Evolutionary conservation across 306 rosid genomes (phyloP), one percentile per base, ranked within the genome.

Genomic region (Albizia julibrissin): DNA sequence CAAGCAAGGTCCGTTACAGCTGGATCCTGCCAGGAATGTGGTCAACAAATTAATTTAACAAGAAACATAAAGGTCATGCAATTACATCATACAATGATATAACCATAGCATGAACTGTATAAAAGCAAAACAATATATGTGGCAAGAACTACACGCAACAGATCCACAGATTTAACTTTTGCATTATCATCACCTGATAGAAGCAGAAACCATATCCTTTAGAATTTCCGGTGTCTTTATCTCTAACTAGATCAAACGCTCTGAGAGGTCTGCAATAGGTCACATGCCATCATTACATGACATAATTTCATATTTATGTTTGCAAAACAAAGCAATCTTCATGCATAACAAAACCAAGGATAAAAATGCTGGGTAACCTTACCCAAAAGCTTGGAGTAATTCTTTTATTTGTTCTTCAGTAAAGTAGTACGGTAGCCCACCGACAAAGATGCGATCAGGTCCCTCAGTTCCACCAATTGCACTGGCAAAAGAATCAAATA

Each of bases 121-220:
- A 52, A 5, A 19, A 31, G 52, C 40, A 43, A 78, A 50, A 58
- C 16, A 76, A 26, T 40, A 76, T 46, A 72, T 79, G 58, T 64
- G 69, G 70, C 64, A 84, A 79, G 73, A 75, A 70, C 69, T 67
- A 18, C 66, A 69, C 47, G n/a, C 40, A 54, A 59, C 40, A 21
- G 50, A 82, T 71, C 79, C 69, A 61, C 67, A 54, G 87, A 52
- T 67, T 79, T 68, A 24, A 24, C 46, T 46, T 44, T 47, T 54
- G 46, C 76, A 79, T 34, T 76, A 58, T 58, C 79, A 69, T 81
- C 74, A 92, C 97, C 97, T 92, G 90, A 84, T 93, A 93, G 47
- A 90, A 86, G 65, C 97, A 91, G 80, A 93, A 93, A 81, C 92
- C 95, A 88, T 93, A 93, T 83, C 95, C 97, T 82, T 91, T 90